Percentiles rank a stretch among this genome's conserved stretches.
These are phyloP conservation scores for Conoideocrella luteorostrata DNA, from an alignment of 2,329 filamentous ascomycete species.

Conservation along the genomic window DNA sequence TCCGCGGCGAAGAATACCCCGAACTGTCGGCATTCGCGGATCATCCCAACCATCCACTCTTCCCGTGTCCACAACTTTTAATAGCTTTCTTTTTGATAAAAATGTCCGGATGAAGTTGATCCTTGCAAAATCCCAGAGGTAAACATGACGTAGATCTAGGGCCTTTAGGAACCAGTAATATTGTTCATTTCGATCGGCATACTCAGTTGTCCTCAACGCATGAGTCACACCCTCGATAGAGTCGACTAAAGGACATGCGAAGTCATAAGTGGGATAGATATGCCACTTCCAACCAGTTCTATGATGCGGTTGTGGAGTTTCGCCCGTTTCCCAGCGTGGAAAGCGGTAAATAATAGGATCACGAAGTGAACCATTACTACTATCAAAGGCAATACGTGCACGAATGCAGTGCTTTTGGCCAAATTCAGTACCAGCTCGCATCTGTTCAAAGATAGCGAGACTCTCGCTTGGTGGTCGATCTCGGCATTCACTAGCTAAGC, in stretches of 20 bases:
- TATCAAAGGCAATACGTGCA: constrained; percentile 84
- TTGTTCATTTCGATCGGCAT: constrained; percentile 78
- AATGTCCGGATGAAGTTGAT: constrained; percentile 81
- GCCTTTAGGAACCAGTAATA: constrained; percentile 80
- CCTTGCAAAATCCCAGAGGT: constrained; percentile 80
- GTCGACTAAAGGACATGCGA: constrained; percentile 76
- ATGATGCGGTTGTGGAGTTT: constrained; percentile 60
- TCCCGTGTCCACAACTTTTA: constrained; percentile 70
- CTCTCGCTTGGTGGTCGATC: constrained; percentile 76
- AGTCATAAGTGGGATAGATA: constrained; percentile 82
- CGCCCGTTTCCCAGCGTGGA: constrained; percentile 34
- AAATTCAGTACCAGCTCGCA: constrained; percentile 77
- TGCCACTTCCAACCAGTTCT: constrained; percentile 74
- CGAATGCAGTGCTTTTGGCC: constrained; percentile 84
- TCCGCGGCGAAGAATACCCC: constrained; percentile 64
- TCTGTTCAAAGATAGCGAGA: constrained; percentile 79
- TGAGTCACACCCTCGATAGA: constrained; percentile 76
- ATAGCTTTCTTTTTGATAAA: constrained; percentile 78
- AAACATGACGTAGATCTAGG: constrained; percentile 65
- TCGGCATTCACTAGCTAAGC: constrained; percentile 59
- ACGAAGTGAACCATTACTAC: constrained; percentile 89
- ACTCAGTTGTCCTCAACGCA: constrained; percentile 76
- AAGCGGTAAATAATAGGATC: constrained; percentile 95
- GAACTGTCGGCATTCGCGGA: constrained; percentile 70
- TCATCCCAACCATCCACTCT: constrained; percentile 78